These are phyloP conservation scores for Hypoxylon trugodes DNA, from an alignment of 495 filamentous ascomycete genomes.

Conservation along the genomic window DNA sequence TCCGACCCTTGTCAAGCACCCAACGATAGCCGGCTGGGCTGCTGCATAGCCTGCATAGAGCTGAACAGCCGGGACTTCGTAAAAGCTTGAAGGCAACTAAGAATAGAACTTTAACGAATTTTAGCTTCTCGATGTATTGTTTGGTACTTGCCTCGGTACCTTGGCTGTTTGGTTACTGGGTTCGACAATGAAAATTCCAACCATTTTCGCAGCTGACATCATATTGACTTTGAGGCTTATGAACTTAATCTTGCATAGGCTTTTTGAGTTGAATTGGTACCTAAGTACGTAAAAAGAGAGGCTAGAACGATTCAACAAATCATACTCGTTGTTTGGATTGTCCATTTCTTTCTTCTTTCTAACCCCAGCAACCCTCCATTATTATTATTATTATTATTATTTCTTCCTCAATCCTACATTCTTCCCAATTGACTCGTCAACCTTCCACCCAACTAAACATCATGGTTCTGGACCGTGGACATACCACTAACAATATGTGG, in stretches of 20 bases:
- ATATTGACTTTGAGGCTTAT: constrained; percentile 10
- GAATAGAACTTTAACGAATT: too few species aligned
- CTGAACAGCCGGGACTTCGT: constrained; percentile 28
- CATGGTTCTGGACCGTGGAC: constrained; percentile 13
- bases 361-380: background rate
- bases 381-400: background rate
- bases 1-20: constrained; percentile 6
- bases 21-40: constrained; percentile 16
- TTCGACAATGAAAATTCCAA: background rate
- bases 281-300: too few species aligned
- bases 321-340: background rate
- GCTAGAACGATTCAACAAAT: constrained; percentile 8
- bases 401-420: background rate
- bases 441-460: background rate
- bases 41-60: constrained; percentile 35
- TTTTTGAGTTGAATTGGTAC: too few species aligned
- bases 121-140: too few species aligned
- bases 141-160: background rate
- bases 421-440: background rate
- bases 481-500: background rate
- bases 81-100: constrained; percentile 35
- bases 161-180: background rate
- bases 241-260: too few species aligned
- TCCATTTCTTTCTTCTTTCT: background rate
- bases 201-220: constrained; percentile 18